Evolutionary conservation across 768 basidiomycete species (phyloP).

Genomic region (Russula emetica): DNA sequence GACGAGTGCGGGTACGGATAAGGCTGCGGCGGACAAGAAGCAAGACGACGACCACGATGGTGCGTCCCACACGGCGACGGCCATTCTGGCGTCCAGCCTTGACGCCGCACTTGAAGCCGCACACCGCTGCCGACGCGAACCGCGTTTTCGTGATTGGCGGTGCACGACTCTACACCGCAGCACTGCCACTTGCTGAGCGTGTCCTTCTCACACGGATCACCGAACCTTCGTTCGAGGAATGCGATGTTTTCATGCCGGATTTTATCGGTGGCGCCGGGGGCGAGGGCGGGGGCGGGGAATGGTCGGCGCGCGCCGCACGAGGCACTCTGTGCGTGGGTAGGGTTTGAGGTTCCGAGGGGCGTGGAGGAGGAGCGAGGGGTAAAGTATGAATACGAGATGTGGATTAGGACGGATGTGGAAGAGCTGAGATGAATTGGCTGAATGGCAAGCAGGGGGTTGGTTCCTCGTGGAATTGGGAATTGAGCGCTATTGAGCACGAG

Average conservation of each 20-base stretch:
- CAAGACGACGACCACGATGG: neutral
- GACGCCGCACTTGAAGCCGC: slow-evolving; percentile 27
- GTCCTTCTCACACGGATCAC: slow-evolving; percentile 83
- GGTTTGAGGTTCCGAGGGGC: slow-evolving; percentile 71
- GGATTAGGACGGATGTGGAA: slow-evolving; percentile 67
- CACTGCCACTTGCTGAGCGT: slow-evolving; percentile 65
- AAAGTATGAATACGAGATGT: slow-evolving; percentile 94
- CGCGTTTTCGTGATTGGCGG: slow-evolving; percentile 83
- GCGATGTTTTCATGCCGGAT: slow-evolving; percentile 84
- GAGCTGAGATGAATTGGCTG: neutral
- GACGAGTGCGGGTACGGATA: neutral
- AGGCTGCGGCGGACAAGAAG: neutral
- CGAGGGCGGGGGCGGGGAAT: slow-evolving; percentile 40
- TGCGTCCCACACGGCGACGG: slow-evolving; percentile 29
- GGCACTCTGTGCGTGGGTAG: slow-evolving; percentile 72
- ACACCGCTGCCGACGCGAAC: slow-evolving; percentile 44
- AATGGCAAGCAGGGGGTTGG: neutral
- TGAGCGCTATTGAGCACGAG: slow-evolving; percentile 28
- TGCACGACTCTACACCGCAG: slow-evolving; percentile 73
- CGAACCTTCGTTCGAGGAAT: slow-evolving; percentile 69
- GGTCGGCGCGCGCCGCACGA: slow-evolving; percentile 58
- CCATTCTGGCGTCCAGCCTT: slow-evolving; percentile 44
- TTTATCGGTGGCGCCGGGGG: slow-evolving; percentile 42
- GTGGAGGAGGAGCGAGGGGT: slow-evolving; percentile 78
- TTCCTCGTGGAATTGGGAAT: neutral